These are phyloP conservation scores for Ophiostoma angusticollis DNA, from an alignment of 2,329 filamentous ascomycete species.

Conservation along the genomic window DNA sequence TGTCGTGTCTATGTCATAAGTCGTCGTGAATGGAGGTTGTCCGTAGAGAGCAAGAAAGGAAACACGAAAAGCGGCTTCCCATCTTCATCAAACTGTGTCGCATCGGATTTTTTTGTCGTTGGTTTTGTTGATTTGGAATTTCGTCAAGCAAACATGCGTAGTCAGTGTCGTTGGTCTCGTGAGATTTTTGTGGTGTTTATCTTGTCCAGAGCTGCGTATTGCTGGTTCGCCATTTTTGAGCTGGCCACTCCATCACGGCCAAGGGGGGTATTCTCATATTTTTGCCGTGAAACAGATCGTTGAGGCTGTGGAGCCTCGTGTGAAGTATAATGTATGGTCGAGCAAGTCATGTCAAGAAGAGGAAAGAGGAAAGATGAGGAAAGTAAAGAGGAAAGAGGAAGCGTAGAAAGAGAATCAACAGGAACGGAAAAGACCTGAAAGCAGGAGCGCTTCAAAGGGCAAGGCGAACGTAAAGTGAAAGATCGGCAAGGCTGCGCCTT, in stretches of 20 bases:
- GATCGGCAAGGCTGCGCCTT: not conserved
- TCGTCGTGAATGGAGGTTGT: slow-evolving; percentile 3
- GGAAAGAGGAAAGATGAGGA: not conserved
- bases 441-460: not conserved
- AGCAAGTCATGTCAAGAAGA: not conserved
- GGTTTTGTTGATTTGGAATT: no score
- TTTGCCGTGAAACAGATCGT: slow-evolving; percentile 11
- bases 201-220: not conserved
- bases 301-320: slow-evolving; percentile 23
- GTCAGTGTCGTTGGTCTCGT: no score
- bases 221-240: slow-evolving; percentile 1
- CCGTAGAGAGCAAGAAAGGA: not conserved
- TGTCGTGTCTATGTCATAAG: slow-evolving; percentile 9
- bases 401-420: not conserved
- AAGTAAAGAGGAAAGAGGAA: not conserved
- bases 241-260: slow-evolving; percentile 6
- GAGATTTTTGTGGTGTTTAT: slow-evolving; percentile 1
- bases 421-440: not conserved
- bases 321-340: slow-evolving; percentile 19
- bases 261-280: slow-evolving; percentile 16
- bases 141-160: no score
- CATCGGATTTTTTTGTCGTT: no score
- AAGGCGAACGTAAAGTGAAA: not conserved
- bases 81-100: not conserved
- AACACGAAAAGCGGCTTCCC: no score